Evolutionary conservation across 75 land plant species (phyloP), one percentile per base, ranked within the genome.

Genomic region (Cupressus sempervirens): DNA sequence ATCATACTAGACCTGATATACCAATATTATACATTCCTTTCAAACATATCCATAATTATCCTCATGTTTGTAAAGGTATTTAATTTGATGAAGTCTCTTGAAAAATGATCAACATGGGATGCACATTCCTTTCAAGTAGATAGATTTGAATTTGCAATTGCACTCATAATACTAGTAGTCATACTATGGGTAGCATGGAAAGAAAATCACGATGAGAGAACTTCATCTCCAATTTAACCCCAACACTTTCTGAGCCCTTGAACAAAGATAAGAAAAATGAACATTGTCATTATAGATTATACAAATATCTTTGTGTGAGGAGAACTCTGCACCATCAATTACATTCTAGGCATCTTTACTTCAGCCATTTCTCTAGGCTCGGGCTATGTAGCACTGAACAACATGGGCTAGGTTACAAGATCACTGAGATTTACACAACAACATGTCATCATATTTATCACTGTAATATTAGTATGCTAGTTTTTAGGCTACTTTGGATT

Each of bases 391-490:
- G 89, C 84, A 9, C 84, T 84, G 1, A 85, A 87, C 85, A 88
- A 88, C 81, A 67, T 88, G 81, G 86, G 76, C 18, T 89, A 88
- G 85, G 40, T 88, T 0, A 89, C 90, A 9, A 36, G 65, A 3
- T 1, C 89, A 2, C 62, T 87, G 11, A 89, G 89, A 0, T 87
- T 83, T 48, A 13, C 45, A 0, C 2, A 74, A 9, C 29, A 54
- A 16, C 76, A 52, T 0, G 53, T 79, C 65, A 75, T 81, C 45
- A 88, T 89, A 29, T 88, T 87, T 36, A 85, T 88, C 14, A 88
- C 82, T 38, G 82, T 88, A 36, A 20, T 75, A 45, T 88, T 86
- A 86, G 88, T 88, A 9, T 88, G 85, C 86, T 84, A 88, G 29
- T 86, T 76, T 68, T 50, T 88, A 20, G 89, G 89, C 18, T 82